Base-by-base conservation (phyloP, 306 rosid species). In the Casuarina cunninghamiana region DNA sequence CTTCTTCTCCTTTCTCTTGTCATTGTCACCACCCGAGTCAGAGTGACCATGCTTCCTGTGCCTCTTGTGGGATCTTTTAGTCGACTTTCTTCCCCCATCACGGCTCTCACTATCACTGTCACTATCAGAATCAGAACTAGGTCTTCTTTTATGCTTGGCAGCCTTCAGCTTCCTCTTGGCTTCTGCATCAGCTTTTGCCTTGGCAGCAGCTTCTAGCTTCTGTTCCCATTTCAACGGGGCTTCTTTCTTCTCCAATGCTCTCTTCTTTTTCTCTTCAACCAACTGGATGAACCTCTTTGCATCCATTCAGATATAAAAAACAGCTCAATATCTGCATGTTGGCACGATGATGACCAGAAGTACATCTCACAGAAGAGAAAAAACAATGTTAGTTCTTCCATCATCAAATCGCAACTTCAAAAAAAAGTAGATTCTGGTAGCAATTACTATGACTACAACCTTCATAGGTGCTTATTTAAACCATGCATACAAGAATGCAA, bases 331-430 rank as follows among this genome's bases (percentile, higher is more conserved):
- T 72, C 99, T 95, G 93, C 96, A 93, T 87, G 78, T 81, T 87
- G 91, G 86, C 79, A 86, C 71, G 88, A 90, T 84, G 95, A 92
- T 92, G 92, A 82, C 89, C 86, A 86, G 92, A 95, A 92, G 95
- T 91, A 77, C 98, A 95, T 95, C 98, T 95, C 98, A 91, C 88
- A 95, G 81, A 91, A 95, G 97, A 95, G 97, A 92, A 93, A 95
- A 90, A 91, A 77, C 88, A 91, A 88, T 82, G 96, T 95, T 92
- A 95, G 93, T 76, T 89, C 84, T 83, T 79, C 77, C 73, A 85
- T 82, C 87, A 88, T 78, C 15, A 35, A 53, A 39, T 46, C 71
- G 62, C 32, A 32, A 11, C 32, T 49, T 37, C 58, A 58, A 21
- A 74, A 66, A 77, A 45, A 19, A 54, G 50, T 42, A 10, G 3